Evolutionary conservation across 441 rosid genomes (phyloP).

Genomic region (Raphanus hybrid): DNA sequence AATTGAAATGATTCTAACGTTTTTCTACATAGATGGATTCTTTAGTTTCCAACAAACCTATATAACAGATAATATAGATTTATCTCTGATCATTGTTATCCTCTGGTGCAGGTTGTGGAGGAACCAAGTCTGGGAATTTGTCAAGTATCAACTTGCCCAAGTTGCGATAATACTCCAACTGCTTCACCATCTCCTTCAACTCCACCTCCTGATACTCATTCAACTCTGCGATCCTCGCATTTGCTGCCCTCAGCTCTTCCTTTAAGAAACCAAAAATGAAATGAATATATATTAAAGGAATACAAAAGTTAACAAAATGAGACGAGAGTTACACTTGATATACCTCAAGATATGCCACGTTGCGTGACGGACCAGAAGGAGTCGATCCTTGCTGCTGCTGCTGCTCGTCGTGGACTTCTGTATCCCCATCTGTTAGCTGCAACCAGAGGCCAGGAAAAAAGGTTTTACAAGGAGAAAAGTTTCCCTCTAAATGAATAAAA

Average conservation of each 20-base stretch:
- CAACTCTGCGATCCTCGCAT: background rate
- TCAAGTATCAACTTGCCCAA: background rate
- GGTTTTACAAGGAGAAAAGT: background rate
- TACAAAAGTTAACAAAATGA: background rate
- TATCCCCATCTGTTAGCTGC: background rate
- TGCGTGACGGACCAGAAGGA: conserved; percentile 2
- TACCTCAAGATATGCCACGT: background rate
- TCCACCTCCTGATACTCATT: background rate
- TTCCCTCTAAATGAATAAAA: background rate
- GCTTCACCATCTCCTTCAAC: background rate
- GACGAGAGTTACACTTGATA: background rate
- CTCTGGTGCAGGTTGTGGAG: background rate
- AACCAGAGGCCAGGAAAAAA: conserved; percentile 3
- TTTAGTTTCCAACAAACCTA: background rate
- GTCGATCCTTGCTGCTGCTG: background rate
- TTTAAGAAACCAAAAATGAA: background rate
- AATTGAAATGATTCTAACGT: background rate
- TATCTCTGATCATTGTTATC: background rate
- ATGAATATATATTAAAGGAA: background rate
- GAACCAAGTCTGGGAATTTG: background rate
- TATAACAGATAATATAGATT: background rate
- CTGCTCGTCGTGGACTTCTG: conserved; percentile 1
- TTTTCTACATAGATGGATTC: background rate
- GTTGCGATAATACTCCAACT: background rate
- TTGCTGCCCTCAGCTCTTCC: background rate